Percentiles rank a stretch among this genome's conserved stretches.
Evolutionary conservation across 306 rosid species (phyloP).

Genomic region (Castanospermum australe): DNA sequence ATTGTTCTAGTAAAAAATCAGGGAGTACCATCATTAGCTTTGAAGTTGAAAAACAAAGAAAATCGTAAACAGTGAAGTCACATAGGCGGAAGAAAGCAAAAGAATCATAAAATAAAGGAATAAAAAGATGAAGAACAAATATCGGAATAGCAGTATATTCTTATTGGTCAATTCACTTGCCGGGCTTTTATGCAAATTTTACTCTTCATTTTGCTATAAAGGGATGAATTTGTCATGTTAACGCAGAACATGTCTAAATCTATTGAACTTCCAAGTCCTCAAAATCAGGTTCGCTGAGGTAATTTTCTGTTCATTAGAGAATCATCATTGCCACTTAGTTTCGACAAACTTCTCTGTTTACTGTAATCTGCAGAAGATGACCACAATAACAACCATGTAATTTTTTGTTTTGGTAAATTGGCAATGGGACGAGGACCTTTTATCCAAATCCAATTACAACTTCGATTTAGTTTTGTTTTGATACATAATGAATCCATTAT

Average conservation of each 20-base stretch:
- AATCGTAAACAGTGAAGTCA: not conserved
- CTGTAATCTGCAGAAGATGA: not conserved
- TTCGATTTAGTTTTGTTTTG: not conserved
- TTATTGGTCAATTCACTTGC: constrained; percentile 2
- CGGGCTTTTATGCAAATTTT: not conserved
- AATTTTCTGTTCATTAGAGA: not conserved
- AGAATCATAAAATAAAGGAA: not conserved
- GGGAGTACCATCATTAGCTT: not conserved
- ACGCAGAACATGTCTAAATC: not conserved
- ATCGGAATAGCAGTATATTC: not conserved
- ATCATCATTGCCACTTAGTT: not conserved
- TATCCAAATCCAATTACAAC: no score
- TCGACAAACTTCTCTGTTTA: not conserved
- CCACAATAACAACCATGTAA: no score
- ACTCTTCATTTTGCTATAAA: not conserved
- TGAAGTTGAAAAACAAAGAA: not conserved
- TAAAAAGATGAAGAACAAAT: not conserved
- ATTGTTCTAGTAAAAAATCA: not conserved
- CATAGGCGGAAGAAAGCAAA: not conserved
- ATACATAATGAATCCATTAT: not conserved
- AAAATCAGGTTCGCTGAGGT: not conserved
- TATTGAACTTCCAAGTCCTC: not conserved
- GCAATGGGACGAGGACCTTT: no score
- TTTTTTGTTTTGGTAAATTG: no score
- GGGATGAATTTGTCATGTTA: not conserved